These are phyloP conservation scores for Bacidia gigantensis DNA, from an alignment of 495 filamentous ascomycete species.

Conservation along the genomic window DNA sequence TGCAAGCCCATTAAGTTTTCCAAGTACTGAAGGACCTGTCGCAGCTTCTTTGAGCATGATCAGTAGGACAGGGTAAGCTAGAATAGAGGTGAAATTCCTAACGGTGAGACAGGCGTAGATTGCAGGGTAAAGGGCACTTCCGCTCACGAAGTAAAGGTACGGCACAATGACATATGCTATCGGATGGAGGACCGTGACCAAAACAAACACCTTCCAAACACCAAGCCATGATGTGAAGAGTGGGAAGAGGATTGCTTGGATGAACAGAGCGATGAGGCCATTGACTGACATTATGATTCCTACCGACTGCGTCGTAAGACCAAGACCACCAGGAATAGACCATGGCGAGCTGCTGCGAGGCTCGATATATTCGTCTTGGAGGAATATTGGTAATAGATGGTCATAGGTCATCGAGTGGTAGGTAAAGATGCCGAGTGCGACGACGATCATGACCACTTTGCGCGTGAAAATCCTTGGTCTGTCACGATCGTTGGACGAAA, in stretches of 20 bases:
- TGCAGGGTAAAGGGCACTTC: conserved; percentile 42
- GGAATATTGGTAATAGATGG: conserved; percentile 69
- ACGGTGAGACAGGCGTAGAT: conserved; percentile 60
- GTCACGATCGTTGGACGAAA: conserved; percentile 17
- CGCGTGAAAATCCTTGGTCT: conserved; percentile 44
- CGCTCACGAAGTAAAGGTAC: conserved; percentile 48
- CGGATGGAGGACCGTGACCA: conserved; percentile 64
- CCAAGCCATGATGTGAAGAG: conserved; percentile 56
- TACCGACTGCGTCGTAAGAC: conserved; percentile 56
- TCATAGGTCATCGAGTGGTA: conserved; percentile 85
- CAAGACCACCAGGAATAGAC: conserved; percentile 59
- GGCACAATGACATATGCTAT: conserved; percentile 65
- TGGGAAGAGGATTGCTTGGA: conserved; percentile 67
- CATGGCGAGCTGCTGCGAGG: conserved; percentile 26
- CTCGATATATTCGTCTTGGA: conserved; percentile 49
- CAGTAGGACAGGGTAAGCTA: conserved; percentile 63
- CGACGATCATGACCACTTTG: conserved; percentile 52
- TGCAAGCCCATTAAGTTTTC: conserved; percentile 69
- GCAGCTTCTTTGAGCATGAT: conserved; percentile 78
- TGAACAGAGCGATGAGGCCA: conserved; percentile 63
- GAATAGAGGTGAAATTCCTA: conserved; percentile 62
- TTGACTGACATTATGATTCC: conserved; percentile 71
- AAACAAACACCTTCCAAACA: conserved; percentile 56
- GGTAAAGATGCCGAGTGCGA: conserved; percentile 68
- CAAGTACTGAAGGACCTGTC: conserved; percentile 49